phyloP scores from a whole-genome alignment of 208 protist species.

The Leishmania mexicana region DNA sequence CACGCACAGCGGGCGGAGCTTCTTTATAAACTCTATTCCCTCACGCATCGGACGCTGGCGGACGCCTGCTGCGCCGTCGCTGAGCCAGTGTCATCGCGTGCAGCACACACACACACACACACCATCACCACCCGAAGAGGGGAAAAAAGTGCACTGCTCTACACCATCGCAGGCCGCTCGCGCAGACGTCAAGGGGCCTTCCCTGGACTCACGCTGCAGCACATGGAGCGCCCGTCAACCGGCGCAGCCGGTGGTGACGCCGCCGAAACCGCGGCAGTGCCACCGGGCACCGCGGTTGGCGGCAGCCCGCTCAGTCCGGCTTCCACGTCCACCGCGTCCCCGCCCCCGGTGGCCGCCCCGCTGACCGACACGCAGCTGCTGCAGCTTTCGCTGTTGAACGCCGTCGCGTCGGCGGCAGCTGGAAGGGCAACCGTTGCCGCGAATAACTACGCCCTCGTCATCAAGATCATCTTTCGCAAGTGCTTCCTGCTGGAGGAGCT shows the following conservation, averaged over 20 bases:
- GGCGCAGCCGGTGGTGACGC: background rate
- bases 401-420: conserved; percentile 31
- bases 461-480: conserved; percentile 59
- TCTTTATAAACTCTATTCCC: background rate
- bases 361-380: conserved; percentile 52
- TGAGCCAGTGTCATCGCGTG: background rate
- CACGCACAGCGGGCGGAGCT: background rate
- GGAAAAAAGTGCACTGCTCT: background rate
- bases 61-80: background rate
- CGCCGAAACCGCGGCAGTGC: background rate
- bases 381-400: conserved; percentile 32
- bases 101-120: no score
- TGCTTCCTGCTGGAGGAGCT: conserved; percentile 64
- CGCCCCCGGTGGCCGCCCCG: background rate
- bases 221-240: background rate
- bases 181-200: background rate
- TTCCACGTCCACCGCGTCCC: background rate
- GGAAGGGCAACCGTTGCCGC: conserved; percentile 45
- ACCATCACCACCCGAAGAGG: no score
- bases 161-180: background rate
- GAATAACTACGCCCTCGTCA: conserved; percentile 57
- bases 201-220: background rate
- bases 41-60: no score
- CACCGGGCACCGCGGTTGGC: background rate
- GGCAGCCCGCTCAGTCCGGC: background rate